Conservation (phyloP, 192 early-diverging fungal genomes). For the Coemansia sp. region DNA sequence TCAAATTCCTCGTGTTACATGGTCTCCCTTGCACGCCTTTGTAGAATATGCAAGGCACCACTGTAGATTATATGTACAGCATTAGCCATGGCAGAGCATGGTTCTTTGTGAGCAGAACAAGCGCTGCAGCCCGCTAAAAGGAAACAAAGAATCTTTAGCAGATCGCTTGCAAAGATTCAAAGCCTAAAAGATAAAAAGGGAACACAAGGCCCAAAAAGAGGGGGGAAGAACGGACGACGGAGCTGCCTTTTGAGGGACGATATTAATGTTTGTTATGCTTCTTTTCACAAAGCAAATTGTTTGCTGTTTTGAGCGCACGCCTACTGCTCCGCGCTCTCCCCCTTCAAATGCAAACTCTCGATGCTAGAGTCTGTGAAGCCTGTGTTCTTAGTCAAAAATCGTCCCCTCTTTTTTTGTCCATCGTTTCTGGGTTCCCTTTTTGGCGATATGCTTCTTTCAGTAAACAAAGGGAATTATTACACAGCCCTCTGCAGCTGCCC, state of each 20-base stretch:
- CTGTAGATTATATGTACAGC: no score
- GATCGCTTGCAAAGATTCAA: background rate
- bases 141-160: background rate
- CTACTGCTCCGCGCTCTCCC: background rate
- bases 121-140: background rate
- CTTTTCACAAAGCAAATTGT: background rate
- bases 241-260: background rate
- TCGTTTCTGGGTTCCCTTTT: conserved; percentile 8
- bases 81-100: background rate
- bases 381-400: background rate
- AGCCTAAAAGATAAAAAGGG: background rate
- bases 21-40: background rate
- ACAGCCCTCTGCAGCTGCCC: background rate
- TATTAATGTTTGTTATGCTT: background rate
- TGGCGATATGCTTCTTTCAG: background rate
- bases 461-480: conserved; percentile 3
- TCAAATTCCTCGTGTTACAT: background rate
- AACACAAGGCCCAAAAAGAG: background rate
- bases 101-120: background rate
- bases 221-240: background rate
- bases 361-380: background rate
- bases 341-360: background rate
- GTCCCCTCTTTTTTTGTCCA: conserved; percentile 4
- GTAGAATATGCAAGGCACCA: no score
- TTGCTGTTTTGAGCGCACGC: no score